Base-by-base conservation (phyloP, 2,329 filamentous ascomycete species). In the Fusarium domesticum region DNA sequence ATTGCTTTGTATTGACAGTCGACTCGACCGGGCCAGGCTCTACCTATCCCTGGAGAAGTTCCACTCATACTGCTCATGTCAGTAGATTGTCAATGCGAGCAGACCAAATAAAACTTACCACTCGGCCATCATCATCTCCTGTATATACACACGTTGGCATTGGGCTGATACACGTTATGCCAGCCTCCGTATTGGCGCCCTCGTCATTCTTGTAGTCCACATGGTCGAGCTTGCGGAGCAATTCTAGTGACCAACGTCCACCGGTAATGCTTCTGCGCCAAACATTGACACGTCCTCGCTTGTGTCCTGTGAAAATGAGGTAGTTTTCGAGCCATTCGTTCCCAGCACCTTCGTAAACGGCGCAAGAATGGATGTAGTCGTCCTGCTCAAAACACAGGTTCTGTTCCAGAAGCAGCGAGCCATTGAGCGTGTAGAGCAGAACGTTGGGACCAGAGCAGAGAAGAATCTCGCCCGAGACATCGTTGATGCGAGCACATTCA, bases 291-390 rank as follows among this genome's bases (percentile, higher is more conserved):
- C 90, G 77, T 0, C 93, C 93, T 39, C 84, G 76, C 51, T 81
- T 77, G 63, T 97, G 93, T 0, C 93, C 93, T 0, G 92, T 97
- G 53, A 98, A 91, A 30, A 97, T 72, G 34, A 98, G 74, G 48
- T 85, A 84, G 42, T 85, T 84, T 67, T 95, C 89, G 4, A 96
- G 75, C 89, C 91, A 97, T 68, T 97, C 93, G 57, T 90, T 93
- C 2, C 85, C 86, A 0, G 83, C 79, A 0, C 92, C 92, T 64
- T 97, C 91, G 68, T 97, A 97, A 65, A 96, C 96, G 3, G 91
- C 88, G 52, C 90, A 93, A 1, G 85, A 83, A 37, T 88, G 76
- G 3, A 96, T 83, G 25, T 78, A 83, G 61, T 96, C 92, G 18
- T 92, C 87, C 8, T 77, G 72, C 28, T 74, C 72, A 2, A 61